phyloP scores from a whole-genome alignment of 2,329 filamentous ascomycete genomes.

The Aspergillus phoenicis region DNA sequence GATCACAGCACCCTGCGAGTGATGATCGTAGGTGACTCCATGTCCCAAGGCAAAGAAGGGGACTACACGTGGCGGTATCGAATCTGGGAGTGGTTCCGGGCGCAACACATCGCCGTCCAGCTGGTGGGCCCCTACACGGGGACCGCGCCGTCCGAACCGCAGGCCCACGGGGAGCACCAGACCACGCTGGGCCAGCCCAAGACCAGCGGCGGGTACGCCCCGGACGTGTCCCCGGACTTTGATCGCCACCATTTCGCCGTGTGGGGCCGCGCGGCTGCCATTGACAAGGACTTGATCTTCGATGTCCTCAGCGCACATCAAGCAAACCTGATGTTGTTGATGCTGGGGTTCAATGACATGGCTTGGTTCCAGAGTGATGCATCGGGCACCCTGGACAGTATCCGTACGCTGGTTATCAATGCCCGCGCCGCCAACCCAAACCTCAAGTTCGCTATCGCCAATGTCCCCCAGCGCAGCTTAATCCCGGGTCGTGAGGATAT shows the following conservation, averaged over 20 bases:
- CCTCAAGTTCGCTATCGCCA: constrained; percentile 7
- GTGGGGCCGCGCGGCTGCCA: constrained; percentile 8
- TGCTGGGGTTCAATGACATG: constrained; percentile 14
- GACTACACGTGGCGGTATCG: constrained; percentile 14
- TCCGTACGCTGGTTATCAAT: background rate
- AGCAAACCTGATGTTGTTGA: constrained; percentile 2
- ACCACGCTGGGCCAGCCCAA: background rate
- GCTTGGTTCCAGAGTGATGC: constrained; percentile 8
- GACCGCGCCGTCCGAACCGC: background rate
- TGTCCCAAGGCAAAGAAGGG: constrained; percentile 9
- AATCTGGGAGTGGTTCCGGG: constrained; percentile 10
- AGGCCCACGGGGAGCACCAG: background rate
- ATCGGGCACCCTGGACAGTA: background rate
- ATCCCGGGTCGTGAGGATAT: constrained; percentile 6
- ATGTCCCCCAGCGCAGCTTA: constrained; percentile 8
- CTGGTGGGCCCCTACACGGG: constrained; percentile 9
- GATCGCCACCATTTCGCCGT: constrained; percentile 2
- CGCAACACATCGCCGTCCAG: background rate
- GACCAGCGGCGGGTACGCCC: constrained; percentile 5
- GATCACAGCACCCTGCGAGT: background rate
- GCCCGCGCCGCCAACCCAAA: background rate
- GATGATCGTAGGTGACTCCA: constrained; percentile 12
- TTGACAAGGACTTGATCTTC: background rate
- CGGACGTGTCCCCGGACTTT: constrained; percentile 2
- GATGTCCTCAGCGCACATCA: background rate